Evolutionary conservation across 2,329 filamentous ascomycete genomes (phyloP), one percentile per base, ranked within the genome.

Genomic region (Claviceps sp.): DNA sequence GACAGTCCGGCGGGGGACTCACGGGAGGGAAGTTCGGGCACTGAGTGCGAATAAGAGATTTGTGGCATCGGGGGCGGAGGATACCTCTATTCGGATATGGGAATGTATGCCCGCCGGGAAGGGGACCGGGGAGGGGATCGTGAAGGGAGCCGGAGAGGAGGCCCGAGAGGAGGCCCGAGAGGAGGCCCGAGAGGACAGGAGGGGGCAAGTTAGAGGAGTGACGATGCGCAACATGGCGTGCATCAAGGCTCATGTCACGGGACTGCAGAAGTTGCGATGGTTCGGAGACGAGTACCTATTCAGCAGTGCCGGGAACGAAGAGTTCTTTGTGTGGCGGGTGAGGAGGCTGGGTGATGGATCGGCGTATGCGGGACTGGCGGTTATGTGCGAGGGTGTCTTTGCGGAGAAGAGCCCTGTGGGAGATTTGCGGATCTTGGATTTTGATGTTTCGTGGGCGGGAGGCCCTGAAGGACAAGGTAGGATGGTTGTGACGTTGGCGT

Each of bases 261-360:
- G 91, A 0, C 79, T 97, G 7, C 91, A 96, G 64, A 77, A 83
- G 55, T 71, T 95, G 1, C 77, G 77, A 54, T 97, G 88, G 87
- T 81, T 85, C 1, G 75, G 79, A 47, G 78, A 84, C 2, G 65
- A 72, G 1, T 85, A 84, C 59, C 77, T 98, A 2, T 86, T 97
- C 63, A 95, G 87, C 57, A 90, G 88, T 60, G 88, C 81, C 5
- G 93, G 90, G 0, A 84, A 82, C 55, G 91, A 96, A 64, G 91
- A 98, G 66, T 85, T 97, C 56, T 91, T 84, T 59, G 77, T 90
- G 11, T 98, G 93, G 91, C 76, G 79, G 42, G 66, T 91, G 37
- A 72, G 71, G 47, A 61, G 62, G 11, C 64, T 86, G 6, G 72
- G 81, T 13, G 41, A 24, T 43, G 13, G 5, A 26, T 70, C 73